These are phyloP conservation scores for Fusarium sp. DNA, from an alignment of 2,329 filamentous ascomycete genomes.

Conservation along the genomic window DNA sequence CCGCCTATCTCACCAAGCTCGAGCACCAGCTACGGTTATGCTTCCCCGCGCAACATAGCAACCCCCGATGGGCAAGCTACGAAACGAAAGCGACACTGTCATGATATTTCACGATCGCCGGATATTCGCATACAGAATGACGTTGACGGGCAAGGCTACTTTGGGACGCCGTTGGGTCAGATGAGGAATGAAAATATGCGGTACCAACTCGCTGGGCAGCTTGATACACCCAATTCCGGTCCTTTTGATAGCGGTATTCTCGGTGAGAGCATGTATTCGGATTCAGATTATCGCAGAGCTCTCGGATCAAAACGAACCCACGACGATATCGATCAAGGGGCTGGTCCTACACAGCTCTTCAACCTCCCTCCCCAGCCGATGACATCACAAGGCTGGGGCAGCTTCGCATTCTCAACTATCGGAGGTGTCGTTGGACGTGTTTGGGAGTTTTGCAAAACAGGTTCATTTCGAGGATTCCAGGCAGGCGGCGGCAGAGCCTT, in stretches of 20 bases:
- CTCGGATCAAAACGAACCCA: constrained; percentile 60
- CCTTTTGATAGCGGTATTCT: constrained; percentile 50
- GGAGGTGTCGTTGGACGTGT: constrained; percentile 79
- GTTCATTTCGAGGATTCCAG: constrained; percentile 84
- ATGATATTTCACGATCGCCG: constrained; percentile 45
- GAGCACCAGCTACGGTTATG: constrained; percentile 53
- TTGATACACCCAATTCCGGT: constrained; percentile 58
- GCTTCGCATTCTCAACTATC: constrained; percentile 69
- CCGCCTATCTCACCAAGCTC: constrained; percentile 57
- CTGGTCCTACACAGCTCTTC: constrained; percentile 49
- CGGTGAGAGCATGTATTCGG: constrained; percentile 67
- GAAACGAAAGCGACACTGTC: constrained; percentile 60
- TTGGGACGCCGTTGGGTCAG: constrained; percentile 37
- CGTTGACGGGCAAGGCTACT: constrained; percentile 32
- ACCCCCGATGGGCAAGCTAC: constrained; percentile 41
- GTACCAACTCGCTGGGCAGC: constrained; percentile 66
- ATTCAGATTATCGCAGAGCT: constrained; percentile 65
- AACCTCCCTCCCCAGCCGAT: constrained; percentile 45
- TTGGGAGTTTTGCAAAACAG: constrained; percentile 83
- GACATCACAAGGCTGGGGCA: constrained; percentile 62
- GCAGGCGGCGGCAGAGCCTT: constrained; percentile 85
- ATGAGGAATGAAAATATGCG: constrained; percentile 34
- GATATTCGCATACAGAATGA: constrained; percentile 38
- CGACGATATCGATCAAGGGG: constrained; percentile 51
- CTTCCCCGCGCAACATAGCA: constrained; percentile 33